Evolutionary conservation across 345 rosid species (phyloP).

Genomic region (Acer negundo): DNA sequence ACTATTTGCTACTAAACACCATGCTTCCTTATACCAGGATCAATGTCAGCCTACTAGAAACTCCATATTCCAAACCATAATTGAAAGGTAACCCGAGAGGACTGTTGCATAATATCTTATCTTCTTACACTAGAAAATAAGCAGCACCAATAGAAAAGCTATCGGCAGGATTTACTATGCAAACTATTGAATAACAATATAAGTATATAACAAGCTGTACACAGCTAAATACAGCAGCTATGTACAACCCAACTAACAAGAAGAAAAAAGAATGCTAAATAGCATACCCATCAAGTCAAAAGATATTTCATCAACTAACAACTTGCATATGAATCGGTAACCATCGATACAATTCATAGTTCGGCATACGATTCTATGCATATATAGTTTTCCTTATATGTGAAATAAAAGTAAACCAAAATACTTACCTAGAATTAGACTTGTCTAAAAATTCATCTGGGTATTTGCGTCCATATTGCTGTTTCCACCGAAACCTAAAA

Average conservation of each 20-base stretch:
- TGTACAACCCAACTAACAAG: not conserved
- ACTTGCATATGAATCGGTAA: not conserved
- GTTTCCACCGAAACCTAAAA: conserved; percentile 83
- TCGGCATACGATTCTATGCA: not conserved
- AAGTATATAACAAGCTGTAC: not conserved
- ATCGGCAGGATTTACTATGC: not conserved
- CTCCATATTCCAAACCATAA: not conserved
- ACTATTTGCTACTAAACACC: not conserved
- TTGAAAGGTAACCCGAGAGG: too few relatives aligned
- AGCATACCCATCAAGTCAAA: not conserved
- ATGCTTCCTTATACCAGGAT: not conserved
- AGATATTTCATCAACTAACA: not conserved
- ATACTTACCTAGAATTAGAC: conserved; percentile 66
- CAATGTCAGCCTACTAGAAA: not conserved
- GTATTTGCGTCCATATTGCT: conserved; percentile 78
- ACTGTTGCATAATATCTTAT: too few relatives aligned
- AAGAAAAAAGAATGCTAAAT: not conserved
- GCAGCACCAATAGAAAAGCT: too few relatives aligned
- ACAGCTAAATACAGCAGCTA: not conserved
- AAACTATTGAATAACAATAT: not conserved
- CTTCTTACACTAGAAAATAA: too few relatives aligned
- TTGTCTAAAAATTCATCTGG: conserved; percentile 95
- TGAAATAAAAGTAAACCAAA: not conserved
- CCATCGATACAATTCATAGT: not conserved
- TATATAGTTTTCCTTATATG: too few relatives aligned